phyloP scores from a whole-genome alignment of 2,329 filamentous ascomycete genomes.

The Aspergillus sp. region DNA sequence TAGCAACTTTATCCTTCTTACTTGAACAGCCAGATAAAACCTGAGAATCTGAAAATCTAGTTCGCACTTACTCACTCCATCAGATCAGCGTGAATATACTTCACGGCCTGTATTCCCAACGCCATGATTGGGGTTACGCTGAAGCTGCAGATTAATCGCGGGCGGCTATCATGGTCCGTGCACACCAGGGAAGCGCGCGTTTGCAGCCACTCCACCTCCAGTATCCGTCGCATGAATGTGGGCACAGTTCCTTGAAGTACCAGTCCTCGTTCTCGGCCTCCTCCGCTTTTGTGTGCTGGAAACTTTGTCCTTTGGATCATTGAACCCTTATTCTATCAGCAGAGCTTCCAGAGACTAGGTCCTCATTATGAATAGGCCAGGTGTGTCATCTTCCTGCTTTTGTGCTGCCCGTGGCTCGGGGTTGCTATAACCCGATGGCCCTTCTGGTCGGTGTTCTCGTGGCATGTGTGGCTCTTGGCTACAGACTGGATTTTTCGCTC shows the following conservation, averaged over 20 bases:
- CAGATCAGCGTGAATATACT: background rate
- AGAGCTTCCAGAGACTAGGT: constrained; percentile 15
- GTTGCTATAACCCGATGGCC: constrained; percentile 10
- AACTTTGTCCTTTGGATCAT: constrained; percentile 4
- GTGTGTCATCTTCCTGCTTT: constrained; percentile 40
- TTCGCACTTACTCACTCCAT: background rate
- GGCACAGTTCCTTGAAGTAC: constrained; percentile 20
- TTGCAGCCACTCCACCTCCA: constrained; percentile 30
- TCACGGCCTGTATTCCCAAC: background rate
- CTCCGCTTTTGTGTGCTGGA: constrained; percentile 2
- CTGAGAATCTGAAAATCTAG: background rate
- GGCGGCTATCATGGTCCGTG: constrained; percentile 17
- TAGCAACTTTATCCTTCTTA: background rate
- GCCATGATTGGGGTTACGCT: background rate
- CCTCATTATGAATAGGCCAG: constrained; percentile 50
- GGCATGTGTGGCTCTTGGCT: constrained; percentile 1
- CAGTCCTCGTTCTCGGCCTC: constrained; percentile 11
- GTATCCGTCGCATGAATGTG: constrained; percentile 23
- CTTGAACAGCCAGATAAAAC: background rate
- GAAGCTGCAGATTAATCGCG: background rate
- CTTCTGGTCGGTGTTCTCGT: constrained; percentile 1
- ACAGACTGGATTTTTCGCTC: background rate
- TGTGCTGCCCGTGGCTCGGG: constrained; percentile 15
- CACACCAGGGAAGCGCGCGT: constrained; percentile 22
- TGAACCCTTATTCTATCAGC: constrained; percentile 9